Evolutionary conservation across 164 flowering plant species (phyloP).

Genomic region (Litsea cubeba): DNA sequence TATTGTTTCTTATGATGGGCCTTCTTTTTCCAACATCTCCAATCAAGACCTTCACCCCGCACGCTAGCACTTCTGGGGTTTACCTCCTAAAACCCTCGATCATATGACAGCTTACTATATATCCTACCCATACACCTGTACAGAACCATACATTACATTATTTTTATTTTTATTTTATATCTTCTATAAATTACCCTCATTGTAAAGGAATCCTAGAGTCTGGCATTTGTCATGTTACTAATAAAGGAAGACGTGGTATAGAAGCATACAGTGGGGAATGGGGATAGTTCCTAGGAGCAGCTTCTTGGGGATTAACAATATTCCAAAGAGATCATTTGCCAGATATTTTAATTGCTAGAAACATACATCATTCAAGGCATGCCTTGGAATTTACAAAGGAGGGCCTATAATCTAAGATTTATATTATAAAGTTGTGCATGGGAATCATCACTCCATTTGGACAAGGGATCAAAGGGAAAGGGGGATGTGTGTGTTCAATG

Average conservation of each 20-base stretch:
- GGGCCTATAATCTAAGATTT: background rate
- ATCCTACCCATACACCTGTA: background rate
- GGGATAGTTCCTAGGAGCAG: conserved; percentile 21
- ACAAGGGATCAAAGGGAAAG: background rate
- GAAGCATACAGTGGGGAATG: conserved; percentile 22
- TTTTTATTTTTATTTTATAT: background rate
- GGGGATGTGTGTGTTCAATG: background rate
- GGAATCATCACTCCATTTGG: conserved; percentile 21
- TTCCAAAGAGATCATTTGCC: background rate
- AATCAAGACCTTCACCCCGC: conserved; percentile 16
- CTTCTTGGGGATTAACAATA: conserved; percentile 51
- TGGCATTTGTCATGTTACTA: conserved; percentile 48
- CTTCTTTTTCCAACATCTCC: conserved; percentile 20
- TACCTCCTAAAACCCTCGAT: background rate
- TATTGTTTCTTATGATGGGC: conserved; percentile 18
- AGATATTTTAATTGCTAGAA: background rate
- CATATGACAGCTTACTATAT: conserved; percentile 14
- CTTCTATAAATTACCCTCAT: background rate
- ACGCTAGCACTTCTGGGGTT: background rate
- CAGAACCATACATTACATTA: background rate
- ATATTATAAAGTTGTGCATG: conserved; percentile 12
- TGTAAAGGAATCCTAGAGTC: conserved; percentile 29
- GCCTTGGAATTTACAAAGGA: conserved; percentile 5
- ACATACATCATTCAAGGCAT: background rate
- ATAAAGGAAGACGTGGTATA: conserved; percentile 22